Evolutionary conservation across 2,329 filamentous ascomycete species (phyloP), one percentile per base, ranked within the genome.

Genomic region (Drechslerella dactyloides): DNA sequence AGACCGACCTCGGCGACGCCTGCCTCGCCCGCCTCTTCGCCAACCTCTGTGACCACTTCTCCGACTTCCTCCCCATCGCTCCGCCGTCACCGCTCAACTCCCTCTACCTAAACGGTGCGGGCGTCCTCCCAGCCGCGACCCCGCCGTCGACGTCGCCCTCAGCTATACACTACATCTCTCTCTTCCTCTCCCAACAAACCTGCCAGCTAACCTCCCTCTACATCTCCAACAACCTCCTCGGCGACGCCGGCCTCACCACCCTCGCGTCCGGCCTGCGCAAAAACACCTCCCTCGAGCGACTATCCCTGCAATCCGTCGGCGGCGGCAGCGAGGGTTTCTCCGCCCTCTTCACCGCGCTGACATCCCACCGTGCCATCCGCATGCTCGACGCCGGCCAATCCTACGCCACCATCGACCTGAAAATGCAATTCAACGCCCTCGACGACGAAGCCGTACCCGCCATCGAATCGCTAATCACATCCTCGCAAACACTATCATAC

Each of bases 1-100:
- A 84, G 75, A 84, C 83, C 1, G 80, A 84, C 75, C 78, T 85
- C 2, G 81, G 83, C 1, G 81, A 84, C 64, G 78, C 75, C 6
- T 84, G 83, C 62, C 79, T 83, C 13, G 79, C 80, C 1, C 76
- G 78, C 33, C 76, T 84, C 1, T 84, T 84, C 76, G 74, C 73
- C 3, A 76, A 77, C 10, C 76, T 83, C 51, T 78, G 78, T 2
- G 73, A 79, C 54, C 55, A 79, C 21, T 74, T 75, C 50, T 73
- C 75, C 1, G 76, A 79, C 33, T 78, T 84, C 61, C 60, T 72
- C n/a, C 68, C 68, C 13, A 72, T 72, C 23, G 68, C 68, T 15
- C 61, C 68, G 21, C 68, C 60, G 1, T 72, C 68, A 1, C 68
- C 68, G 15, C 44, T 72, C 3, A 48, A 72, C 37, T 65, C 60